A percentile compares a stretch with the other conserved stretches of the same genome.
Conservation (phyloP, 495 filamentous ascomycete species). For the Penicillium bovifimosum region DNA sequence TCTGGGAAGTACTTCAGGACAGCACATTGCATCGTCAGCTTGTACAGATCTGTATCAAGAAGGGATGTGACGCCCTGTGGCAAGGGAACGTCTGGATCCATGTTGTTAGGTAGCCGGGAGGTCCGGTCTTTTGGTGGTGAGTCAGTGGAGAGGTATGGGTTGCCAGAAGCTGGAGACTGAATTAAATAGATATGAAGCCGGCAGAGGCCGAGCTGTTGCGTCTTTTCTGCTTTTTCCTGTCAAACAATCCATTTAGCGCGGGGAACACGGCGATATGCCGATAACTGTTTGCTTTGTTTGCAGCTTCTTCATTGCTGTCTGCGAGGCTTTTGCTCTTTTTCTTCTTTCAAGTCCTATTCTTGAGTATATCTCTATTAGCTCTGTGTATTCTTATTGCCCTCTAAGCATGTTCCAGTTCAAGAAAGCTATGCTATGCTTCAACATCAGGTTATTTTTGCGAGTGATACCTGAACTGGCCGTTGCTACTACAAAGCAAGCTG, state of each 20-base stretch:
- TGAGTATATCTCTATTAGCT: not conserved
- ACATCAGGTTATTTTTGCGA: not conserved
- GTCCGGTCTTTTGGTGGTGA: not conserved
- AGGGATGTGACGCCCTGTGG: constrained; percentile 82
- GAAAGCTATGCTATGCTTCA: not conserved
- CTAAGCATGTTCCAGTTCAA: no score
- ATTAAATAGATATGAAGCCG: not conserved
- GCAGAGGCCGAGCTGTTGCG: not conserved
- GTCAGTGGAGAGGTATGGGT: not conserved
- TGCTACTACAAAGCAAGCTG: no score
- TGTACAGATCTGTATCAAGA: constrained; percentile 96
- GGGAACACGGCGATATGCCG: constrained; percentile 2
- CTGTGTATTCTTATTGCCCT: not conserved
- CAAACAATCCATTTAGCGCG: not conserved
- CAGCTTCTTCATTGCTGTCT: not conserved
- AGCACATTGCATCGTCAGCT: constrained; percentile 98
- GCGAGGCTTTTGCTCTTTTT: no score
- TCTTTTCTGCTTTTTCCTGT: not conserved
- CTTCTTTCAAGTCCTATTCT: not conserved
- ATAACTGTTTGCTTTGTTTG: constrained; percentile 7
- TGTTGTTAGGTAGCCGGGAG: constrained; percentile 14
- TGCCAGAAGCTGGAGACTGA: not conserved
- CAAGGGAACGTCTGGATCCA: constrained; percentile 29
- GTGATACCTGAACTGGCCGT: no score
- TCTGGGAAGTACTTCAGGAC: constrained; percentile 85